Percentiles rank a stretch among this genome's conserved stretches.
These are phyloP conservation scores for Aureobasidium namibiae DNA, from an alignment of 2,329 filamentous ascomycete genomes.

Conservation along the genomic window DNA sequence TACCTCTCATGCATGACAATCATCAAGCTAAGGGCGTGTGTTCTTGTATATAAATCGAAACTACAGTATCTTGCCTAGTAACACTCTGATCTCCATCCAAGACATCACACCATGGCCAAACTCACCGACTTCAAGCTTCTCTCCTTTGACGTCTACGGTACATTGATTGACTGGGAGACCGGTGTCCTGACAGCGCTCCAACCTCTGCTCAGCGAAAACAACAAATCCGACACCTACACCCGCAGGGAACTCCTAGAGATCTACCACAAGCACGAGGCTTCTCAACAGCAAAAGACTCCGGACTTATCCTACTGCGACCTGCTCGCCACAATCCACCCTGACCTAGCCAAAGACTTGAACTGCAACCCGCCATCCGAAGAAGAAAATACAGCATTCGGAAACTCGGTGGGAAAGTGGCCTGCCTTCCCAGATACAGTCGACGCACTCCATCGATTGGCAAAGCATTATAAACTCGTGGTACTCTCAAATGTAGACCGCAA, in stretches of 20 bases:
- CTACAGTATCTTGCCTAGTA: not conserved
- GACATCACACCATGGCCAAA: not conserved
- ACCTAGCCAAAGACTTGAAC: not conserved
- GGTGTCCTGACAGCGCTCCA: constrained; percentile 50
- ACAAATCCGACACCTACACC: constrained; percentile 30
- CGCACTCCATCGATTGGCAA: constrained; percentile 42
- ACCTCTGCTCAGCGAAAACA: constrained; percentile 37
- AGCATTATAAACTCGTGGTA: constrained; percentile 51
- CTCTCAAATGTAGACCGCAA: constrained; percentile 52
- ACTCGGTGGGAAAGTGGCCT: constrained; percentile 45
- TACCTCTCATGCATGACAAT: not conserved
- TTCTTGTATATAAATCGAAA: not conserved
- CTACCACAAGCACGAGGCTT: constrained; percentile 38
- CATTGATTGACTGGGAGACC: constrained; percentile 69
- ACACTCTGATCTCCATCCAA: no score
- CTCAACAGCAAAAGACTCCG: constrained; percentile 5
- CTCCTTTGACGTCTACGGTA: constrained; percentile 74
- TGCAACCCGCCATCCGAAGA: constrained; percentile 22
- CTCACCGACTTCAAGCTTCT: constrained; percentile 36
- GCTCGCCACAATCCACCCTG: not conserved
- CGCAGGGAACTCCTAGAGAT: constrained; percentile 35
- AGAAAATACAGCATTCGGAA: constrained; percentile 38
- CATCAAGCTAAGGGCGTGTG: not conserved
- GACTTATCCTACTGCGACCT: not conserved
- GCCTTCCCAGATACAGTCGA: constrained; percentile 51